phyloP scores from a whole-genome alignment of 257 asterid genomes.

The Solanum arcanum region DNA sequence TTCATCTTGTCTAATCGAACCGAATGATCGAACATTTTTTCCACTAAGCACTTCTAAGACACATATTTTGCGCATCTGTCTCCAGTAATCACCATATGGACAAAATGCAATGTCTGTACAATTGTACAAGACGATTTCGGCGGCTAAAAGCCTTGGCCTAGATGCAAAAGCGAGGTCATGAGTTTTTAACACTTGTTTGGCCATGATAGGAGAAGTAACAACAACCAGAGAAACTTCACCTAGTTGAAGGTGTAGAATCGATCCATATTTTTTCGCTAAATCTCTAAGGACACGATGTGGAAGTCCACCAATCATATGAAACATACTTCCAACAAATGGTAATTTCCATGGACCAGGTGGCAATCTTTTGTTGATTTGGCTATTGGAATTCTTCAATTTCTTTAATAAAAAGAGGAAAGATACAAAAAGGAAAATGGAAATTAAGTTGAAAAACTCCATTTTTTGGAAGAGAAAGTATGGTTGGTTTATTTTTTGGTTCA shows the following conservation, averaged over 20 bases:
- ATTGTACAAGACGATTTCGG: neutral
- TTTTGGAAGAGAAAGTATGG: neutral
- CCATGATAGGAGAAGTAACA: neutral
- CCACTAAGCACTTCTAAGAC: neutral
- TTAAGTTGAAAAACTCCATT: neutral
- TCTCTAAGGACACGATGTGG: neutral
- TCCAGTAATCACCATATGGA: neutral
- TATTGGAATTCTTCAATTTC: neutral
- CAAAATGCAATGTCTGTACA: neutral
- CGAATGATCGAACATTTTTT: neutral
- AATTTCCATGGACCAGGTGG: neutral
- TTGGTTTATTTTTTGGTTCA: neutral
- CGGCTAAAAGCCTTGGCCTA: neutral
- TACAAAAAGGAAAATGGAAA: neutral
- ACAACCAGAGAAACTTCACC: neutral
- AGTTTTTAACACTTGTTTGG: neutral
- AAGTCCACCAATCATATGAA: neutral
- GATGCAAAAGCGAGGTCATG: neutral
- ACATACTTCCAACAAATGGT: neutral
- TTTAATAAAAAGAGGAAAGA: neutral
- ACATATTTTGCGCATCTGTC: neutral
- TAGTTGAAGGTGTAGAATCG: neutral
- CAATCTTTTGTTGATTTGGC: neutral
- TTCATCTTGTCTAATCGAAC: neutral
- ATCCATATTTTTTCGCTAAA: neutral